phyloP scores from a whole-genome alignment of 192 early-diverging fungal species.

The Lunasporangiospora selenospora region DNA sequence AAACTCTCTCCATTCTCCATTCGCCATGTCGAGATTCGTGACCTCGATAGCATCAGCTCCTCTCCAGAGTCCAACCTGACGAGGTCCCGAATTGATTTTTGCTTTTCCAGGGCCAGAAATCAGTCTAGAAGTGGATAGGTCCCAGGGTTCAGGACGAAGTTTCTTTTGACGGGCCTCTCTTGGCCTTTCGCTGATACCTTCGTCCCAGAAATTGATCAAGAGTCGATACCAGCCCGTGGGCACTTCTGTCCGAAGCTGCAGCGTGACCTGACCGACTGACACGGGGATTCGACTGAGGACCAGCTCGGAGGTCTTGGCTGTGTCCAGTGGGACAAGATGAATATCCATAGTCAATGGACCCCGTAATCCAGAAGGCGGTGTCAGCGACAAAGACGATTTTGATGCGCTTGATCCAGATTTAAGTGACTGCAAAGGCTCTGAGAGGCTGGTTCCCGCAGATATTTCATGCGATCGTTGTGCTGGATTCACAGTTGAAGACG shows the following conservation, averaged over 20 bases:
- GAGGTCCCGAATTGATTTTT: not conserved
- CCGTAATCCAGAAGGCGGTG: no score
- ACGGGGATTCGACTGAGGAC: constrained; percentile 16
- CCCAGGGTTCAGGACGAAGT: not conserved
- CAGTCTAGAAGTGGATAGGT: not conserved
- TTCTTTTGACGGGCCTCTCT: not conserved
- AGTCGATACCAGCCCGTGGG: constrained; percentile 31
- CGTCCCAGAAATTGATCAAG: constrained; percentile 30
- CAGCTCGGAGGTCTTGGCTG: constrained; percentile 11
- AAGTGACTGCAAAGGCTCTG: no score
- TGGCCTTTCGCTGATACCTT: not conserved
- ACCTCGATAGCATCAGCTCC: constrained; percentile 31
- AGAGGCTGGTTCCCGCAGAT: no score
- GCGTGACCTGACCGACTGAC: not conserved
- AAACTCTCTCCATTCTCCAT: constrained; percentile 26
- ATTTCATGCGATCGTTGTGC: no score
- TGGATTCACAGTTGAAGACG: no score
- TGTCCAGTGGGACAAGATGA: constrained; percentile 22
- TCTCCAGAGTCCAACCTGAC: constrained; percentile 21
- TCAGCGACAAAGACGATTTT: no score
- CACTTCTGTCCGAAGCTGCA: constrained; percentile 13
- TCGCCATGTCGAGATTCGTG: not conserved
- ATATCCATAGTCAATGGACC: constrained; percentile 16
- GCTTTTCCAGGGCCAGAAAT: not conserved
- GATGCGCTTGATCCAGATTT: no score